A percentile compares a stretch with the other conserved stretches of the same genome.
These are phyloP conservation scores for Verticillium tricorpus DNA, from an alignment of 2,329 filamentous ascomycete species.

Conservation along the genomic window DNA sequence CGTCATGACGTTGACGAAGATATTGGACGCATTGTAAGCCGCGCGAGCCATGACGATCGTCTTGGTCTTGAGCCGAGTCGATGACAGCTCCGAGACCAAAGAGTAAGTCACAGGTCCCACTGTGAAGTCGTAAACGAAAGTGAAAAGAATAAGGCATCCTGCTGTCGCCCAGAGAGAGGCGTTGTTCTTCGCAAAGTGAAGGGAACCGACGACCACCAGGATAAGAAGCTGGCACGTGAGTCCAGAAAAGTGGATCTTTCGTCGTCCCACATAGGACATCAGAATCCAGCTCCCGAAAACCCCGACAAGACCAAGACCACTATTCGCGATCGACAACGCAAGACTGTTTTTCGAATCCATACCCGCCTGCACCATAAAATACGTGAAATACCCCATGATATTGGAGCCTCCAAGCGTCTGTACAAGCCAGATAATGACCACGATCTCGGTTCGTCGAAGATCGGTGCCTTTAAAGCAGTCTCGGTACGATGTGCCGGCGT, in stretches of 20 bases:
- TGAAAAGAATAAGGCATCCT: slow-evolving; percentile 45
- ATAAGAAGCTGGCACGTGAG: slow-evolving; percentile 33
- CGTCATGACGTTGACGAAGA: slow-evolving; percentile 45
- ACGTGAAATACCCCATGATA: slow-evolving; percentile 34
- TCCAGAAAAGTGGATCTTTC: slow-evolving; percentile 44
- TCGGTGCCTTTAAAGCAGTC: slow-evolving; percentile 51
- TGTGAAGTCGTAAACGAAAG: slow-evolving; percentile 49
- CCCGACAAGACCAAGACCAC: slow-evolving; percentile 45
- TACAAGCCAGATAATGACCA: slow-evolving; percentile 44
- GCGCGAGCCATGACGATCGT: slow-evolving; percentile 48
- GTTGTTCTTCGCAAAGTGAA: slow-evolving; percentile 23
- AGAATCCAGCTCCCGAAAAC: slow-evolving; percentile 46
- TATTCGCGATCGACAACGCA: slow-evolving; percentile 41
- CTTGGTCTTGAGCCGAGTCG: slow-evolving; percentile 48
- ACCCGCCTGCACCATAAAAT: slow-evolving; percentile 35
- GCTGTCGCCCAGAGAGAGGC: slow-evolving; percentile 37
- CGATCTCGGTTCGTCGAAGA: slow-evolving; percentile 48
- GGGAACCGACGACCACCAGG: slow-evolving; percentile 34
- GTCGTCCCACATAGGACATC: slow-evolving; percentile 43
- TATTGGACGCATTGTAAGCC: slow-evolving; percentile 43
- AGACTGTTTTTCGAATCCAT: slow-evolving; percentile 38
- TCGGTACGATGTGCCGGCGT: slow-evolving; percentile 37
- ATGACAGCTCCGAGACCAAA: slow-evolving; percentile 48
- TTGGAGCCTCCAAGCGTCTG: slow-evolving; percentile 44
- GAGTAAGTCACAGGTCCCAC: slow-evolving; percentile 51